phyloP scores from a whole-genome alignment of 371 early-diverging fungal species.

The Mucor velutinosus region DNA sequence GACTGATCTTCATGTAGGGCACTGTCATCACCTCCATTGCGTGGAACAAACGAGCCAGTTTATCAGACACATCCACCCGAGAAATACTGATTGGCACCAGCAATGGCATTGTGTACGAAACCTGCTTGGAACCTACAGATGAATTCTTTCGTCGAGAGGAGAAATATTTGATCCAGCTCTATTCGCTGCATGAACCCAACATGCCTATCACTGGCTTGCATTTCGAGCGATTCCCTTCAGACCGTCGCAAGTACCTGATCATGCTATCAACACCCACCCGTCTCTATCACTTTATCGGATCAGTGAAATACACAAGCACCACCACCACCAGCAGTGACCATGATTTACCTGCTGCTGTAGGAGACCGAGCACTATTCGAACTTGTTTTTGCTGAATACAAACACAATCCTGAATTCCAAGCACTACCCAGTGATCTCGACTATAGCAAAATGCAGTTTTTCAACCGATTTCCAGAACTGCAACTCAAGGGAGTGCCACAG shows the following conservation, averaged over 20 bases:
- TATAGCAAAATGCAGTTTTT: conserved; percentile 71
- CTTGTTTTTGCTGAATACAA: conserved; percentile 67
- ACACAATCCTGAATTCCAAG: conserved; percentile 69
- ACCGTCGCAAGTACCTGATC: conserved; percentile 72
- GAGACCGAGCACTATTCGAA: conserved; percentile 64
- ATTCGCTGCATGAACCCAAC: conserved; percentile 58
- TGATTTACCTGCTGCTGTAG: conserved; percentile 18
- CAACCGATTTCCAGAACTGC: conserved; percentile 66
- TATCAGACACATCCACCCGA: conserved; percentile 70
- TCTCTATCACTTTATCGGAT: conserved; percentile 86
- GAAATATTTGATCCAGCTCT: conserved; percentile 75
- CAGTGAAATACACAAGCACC: conserved; percentile 49
- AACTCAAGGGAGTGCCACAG: conserved; percentile 73
- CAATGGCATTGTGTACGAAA: conserved; percentile 87
- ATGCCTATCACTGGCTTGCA: conserved; percentile 81
- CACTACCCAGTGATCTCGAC: conserved; percentile 71
- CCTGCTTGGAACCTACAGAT: conserved; percentile 81
- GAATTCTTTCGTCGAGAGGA: conserved; percentile 86
- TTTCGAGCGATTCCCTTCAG: conserved; percentile 77
- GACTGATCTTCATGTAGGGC: conserved; percentile 48
- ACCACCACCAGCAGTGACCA: conserved; percentile 8
- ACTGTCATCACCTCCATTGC: conserved; percentile 83
- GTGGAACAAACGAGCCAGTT: conserved; percentile 78
- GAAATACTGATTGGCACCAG: conserved; percentile 83
- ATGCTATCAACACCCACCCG: conserved; percentile 78